Conservation (phyloP, 805 yeast species). For the Ogataea paradorogensis region DNA sequence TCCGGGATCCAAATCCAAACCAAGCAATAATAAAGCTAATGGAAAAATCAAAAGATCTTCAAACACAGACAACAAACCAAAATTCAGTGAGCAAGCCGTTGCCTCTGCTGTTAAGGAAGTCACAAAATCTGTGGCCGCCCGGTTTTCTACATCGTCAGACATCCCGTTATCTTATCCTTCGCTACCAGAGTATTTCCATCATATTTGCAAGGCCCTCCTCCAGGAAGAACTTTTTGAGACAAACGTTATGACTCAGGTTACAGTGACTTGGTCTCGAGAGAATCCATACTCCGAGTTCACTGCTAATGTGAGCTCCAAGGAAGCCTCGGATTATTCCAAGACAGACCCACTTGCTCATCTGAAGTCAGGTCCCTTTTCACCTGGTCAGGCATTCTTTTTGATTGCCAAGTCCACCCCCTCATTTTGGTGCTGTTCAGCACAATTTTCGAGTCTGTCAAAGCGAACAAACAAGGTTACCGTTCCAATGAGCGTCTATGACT, state of each 20-base stretch:
- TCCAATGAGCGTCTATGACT: conserved; percentile 50
- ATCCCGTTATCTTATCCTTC: conserved; percentile 39
- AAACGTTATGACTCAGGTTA: conserved; percentile 45
- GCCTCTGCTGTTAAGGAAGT: not conserved
- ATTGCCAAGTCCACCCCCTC: conserved; percentile 26
- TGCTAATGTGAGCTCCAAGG: conserved; percentile 41
- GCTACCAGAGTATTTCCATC: conserved; percentile 51
- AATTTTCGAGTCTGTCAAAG: conserved; percentile 23
- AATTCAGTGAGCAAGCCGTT: not conserved
- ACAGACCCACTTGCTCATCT: conserved; percentile 51
- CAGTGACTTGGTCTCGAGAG: conserved; percentile 41
- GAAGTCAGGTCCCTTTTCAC: conserved; percentile 57
- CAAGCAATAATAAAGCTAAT: not conserved
- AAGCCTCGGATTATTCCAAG: conserved; percentile 46
- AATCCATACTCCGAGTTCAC: conserved; percentile 36
- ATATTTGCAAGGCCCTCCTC: conserved; percentile 59
- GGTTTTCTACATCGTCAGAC: conserved; percentile 15
- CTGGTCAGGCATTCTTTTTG: conserved; percentile 57
- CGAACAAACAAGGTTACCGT: conserved; percentile 31
- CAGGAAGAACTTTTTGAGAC: conserved; percentile 56
- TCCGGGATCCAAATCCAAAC: not conserved
- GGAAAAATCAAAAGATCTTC: not conserved
- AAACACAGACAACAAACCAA: not conserved
- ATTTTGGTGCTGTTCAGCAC: conserved; percentile 60
- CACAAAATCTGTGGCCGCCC: not conserved